phyloP scores from a whole-genome alignment of 164 flowering plant species.

The Aristolochia californica region DNA sequence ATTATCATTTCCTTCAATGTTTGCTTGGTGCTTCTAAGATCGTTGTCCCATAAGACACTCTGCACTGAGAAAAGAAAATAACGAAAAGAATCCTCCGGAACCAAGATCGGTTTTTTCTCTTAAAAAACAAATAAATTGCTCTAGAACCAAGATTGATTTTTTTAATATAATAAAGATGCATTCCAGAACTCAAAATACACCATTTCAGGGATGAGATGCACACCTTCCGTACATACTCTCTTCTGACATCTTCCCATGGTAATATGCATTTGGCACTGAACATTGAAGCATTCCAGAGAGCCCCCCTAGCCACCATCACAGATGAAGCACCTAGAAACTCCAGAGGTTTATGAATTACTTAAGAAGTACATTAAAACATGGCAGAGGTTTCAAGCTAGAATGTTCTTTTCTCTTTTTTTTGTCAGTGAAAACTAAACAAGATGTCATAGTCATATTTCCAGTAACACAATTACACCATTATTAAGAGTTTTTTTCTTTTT shows the following conservation, averaged over 20 bases:
- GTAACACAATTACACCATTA: neutral
- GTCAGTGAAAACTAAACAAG: neutral
- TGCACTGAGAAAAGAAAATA: conserved; percentile 16
- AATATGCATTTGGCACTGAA: conserved; percentile 56
- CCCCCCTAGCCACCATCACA: conserved; percentile 94
- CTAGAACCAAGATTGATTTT: neutral
- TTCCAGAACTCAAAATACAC: neutral
- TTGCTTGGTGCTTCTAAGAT: conserved; percentile 72
- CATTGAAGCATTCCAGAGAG: conserved; percentile 91
- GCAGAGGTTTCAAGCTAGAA: neutral
- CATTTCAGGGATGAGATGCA: neutral
- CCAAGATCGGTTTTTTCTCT: neutral
- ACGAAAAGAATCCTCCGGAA: neutral
- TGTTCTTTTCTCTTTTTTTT: too few species aligned
- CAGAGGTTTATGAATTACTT: neutral
- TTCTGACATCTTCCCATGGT: conserved; percentile 73
- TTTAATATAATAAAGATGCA: neutral
- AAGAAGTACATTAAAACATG: neutral
- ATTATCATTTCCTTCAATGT: conserved; percentile 80
- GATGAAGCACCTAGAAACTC: conserved; percentile 60
- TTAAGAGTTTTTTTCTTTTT: too few species aligned
- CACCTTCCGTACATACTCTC: conserved; percentile 77
- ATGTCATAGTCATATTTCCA: neutral
- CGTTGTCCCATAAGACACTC: conserved; percentile 93
- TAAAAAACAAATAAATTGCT: too few species aligned